phyloP scores from a whole-genome alignment of 345 rosid species.

The Populus ilicifolia region DNA sequence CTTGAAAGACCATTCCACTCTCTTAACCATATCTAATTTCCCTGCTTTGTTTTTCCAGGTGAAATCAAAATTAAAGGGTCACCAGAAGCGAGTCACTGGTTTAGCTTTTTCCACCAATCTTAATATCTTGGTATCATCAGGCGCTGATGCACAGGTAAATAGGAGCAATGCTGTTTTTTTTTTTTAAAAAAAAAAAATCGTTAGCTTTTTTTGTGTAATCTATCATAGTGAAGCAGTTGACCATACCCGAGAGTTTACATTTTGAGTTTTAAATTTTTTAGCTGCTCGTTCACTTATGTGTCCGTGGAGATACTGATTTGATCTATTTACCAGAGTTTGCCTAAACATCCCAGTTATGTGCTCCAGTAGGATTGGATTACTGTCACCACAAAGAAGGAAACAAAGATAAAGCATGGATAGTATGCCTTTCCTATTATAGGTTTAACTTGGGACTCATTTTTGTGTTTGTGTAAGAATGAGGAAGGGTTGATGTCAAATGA shows the following conservation, averaged over 20 bases:
- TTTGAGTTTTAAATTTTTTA: neutral
- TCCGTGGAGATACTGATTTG: neutral
- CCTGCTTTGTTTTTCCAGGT: conserved; percentile 43
- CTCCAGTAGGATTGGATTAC: neutral
- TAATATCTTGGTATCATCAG: conserved; percentile 79
- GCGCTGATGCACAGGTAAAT: conserved; percentile 91
- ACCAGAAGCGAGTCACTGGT: conserved; percentile 78
- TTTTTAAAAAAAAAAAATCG: neutral
- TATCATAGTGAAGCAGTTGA: neutral
- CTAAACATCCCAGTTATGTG: neutral
- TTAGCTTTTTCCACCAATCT: conserved; percentile 75
- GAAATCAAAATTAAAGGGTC: conserved; percentile 81
- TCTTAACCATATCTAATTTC: neutral
- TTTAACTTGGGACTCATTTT: neutral
- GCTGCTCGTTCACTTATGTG: neutral
- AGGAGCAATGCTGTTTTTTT: neutral
- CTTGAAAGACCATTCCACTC: neutral
- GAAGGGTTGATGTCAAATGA: neutral
- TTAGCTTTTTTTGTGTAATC: neutral
- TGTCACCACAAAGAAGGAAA: neutral
- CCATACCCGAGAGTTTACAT: neutral
- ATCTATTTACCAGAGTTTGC: neutral
- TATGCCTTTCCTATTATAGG: neutral
- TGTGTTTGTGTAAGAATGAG: neutral
- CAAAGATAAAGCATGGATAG: neutral